A percentile compares a stretch with the other conserved stretches of the same genome.
phyloP scores from a whole-genome alignment of 495 filamentous ascomycete genomes.

The Neurospora intermedia region DNA sequence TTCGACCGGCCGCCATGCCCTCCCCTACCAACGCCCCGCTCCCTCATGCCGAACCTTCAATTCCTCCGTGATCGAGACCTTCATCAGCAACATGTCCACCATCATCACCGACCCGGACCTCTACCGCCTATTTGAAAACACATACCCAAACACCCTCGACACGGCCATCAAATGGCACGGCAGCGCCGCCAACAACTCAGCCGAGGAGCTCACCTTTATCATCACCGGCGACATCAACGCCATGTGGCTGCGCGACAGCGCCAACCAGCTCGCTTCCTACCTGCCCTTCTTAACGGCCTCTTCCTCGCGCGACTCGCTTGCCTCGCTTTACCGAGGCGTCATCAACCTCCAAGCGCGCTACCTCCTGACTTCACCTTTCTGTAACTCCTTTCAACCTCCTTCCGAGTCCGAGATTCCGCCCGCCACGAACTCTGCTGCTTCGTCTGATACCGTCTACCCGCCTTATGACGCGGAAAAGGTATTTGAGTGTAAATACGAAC shows the following conservation, averaged over 20 bases:
- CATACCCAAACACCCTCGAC: conserved; percentile 57
- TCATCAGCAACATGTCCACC: conserved; percentile 35
- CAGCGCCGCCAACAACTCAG: conserved; percentile 31
- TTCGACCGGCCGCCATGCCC: conserved; percentile 30
- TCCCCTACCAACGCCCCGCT: conserved; percentile 48
- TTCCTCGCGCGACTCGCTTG: conserved; percentile 35
- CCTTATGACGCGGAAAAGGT: conserved; percentile 14
- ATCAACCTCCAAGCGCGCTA: conserved; percentile 59
- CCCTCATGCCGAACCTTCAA: conserved; percentile 52
- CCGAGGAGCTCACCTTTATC: conserved; percentile 37
- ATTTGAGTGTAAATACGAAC: conserved; percentile 51
- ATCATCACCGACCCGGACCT: conserved; percentile 54
- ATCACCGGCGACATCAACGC: conserved; percentile 60
- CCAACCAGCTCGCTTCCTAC: conserved; percentile 59
- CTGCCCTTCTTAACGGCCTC: conserved; percentile 42
- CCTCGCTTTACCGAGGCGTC: conserved; percentile 42
- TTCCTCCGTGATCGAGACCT: conserved; percentile 41
- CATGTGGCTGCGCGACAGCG: conserved; percentile 61
- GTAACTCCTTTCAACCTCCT: conserved; percentile 57
- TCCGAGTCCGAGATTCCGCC: conserved; percentile 36
- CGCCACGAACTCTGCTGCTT: conserved; percentile 20
- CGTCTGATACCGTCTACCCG: conserved; percentile 15
- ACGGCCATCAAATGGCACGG: conserved; percentile 58
- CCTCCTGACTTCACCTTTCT: conserved; percentile 47
- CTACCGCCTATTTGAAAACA: conserved; percentile 52